phyloP scores from a whole-genome alignment of 208 protist genomes.

The Tetramitus jugosus region DNA sequence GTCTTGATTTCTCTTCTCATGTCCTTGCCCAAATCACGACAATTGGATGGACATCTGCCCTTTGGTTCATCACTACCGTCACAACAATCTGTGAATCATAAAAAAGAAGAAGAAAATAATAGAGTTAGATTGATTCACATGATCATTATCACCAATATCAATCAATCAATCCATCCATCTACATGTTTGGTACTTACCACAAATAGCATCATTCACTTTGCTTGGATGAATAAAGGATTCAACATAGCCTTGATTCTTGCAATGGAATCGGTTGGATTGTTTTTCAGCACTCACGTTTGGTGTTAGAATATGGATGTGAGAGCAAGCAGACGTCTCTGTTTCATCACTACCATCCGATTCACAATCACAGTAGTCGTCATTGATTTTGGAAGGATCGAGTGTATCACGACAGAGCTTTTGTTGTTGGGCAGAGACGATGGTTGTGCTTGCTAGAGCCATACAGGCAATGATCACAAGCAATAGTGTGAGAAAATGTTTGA shows the following conservation, averaged over 20 bases:
- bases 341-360: slow-evolving; percentile 78
- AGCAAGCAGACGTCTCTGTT: slow-evolving; percentile 69
- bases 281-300: no score
- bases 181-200: slow-evolving; percentile 34
- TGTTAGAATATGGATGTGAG: not conserved
- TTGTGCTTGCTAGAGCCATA: no score
- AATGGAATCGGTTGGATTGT: no score
- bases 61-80: slow-evolving; percentile 75
- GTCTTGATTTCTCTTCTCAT: not conserved
- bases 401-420: no score
- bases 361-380: slow-evolving; percentile 91
- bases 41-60: not conserved
- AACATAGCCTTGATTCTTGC: slow-evolving; percentile 56
- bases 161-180: no score
- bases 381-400: no score
- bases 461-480: no score
- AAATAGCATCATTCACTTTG: slow-evolving; percentile 77
- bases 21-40: not conserved
- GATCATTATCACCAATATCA: no score
- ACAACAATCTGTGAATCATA: slow-evolving; percentile 66
- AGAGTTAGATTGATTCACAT: no score
- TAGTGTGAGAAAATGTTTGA: no score
- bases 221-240: slow-evolving; percentile 48
- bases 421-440: no score
- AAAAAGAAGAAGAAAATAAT: not conserved